These are phyloP conservation scores for Penicillium concentricum DNA, from an alignment of 2,329 filamentous ascomycete species.

Conservation along the genomic window DNA sequence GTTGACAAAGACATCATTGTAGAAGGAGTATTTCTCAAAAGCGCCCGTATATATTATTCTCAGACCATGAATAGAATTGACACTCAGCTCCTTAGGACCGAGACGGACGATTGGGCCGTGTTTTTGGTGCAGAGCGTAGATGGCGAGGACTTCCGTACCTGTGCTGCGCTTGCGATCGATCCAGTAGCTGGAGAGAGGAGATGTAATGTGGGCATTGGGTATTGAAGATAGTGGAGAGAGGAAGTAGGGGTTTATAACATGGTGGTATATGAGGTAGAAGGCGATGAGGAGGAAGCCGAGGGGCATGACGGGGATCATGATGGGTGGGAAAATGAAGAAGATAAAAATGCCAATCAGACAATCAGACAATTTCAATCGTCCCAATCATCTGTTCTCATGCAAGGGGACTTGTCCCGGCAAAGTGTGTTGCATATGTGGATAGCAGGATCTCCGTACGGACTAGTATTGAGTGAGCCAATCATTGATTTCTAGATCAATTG, in stretches of 20 bases:
- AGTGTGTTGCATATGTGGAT: not conserved
- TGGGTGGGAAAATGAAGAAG: not conserved
- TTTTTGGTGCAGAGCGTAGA: slow-evolving; percentile 55
- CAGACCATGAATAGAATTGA: slow-evolving; percentile 60
- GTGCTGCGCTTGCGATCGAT: slow-evolving; percentile 58
- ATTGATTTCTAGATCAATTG: not conserved
- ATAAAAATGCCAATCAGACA: not conserved
- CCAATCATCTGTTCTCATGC: not conserved
- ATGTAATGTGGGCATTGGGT: slow-evolving; percentile 63
- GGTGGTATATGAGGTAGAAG: slow-evolving; percentile 18
- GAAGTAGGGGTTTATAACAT: slow-evolving; percentile 33
- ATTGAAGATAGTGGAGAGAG: slow-evolving; percentile 61
- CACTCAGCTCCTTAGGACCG: slow-evolving; percentile 62
- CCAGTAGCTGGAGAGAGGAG: slow-evolving; percentile 60
- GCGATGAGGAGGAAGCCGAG: slow-evolving; percentile 14
- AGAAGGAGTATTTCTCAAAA: slow-evolving; percentile 68
- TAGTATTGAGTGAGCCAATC: not conserved
- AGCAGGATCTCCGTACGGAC: not conserved
- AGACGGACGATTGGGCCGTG: slow-evolving; percentile 60
- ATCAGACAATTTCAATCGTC: not conserved
- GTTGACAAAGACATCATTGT: slow-evolving; percentile 62
- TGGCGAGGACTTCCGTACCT: slow-evolving; percentile 56
- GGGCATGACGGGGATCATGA: slow-evolving; percentile 7
- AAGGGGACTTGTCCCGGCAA: not conserved
- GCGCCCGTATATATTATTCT: slow-evolving; percentile 65